Percentiles rank a stretch among this genome's conserved stretches.
Conservation (phyloP, 257 asterid species). For the Penstemon newberryi region DNA sequence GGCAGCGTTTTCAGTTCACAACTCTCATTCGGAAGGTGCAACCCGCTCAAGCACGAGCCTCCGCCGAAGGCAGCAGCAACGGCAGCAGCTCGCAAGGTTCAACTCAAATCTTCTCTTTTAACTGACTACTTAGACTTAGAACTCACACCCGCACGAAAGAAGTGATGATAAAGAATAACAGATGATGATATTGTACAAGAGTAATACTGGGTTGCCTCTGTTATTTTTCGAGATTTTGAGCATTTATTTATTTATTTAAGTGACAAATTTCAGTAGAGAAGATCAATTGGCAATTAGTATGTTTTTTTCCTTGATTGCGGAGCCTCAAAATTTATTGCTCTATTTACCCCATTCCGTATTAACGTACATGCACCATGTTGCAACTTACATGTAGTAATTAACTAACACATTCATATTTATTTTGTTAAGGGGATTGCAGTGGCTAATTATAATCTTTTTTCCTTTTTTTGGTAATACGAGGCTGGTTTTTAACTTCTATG, state of each 20-base stretch:
- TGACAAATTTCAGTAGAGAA: background rate
- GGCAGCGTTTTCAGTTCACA: slow-evolving; percentile 49
- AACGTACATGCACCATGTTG: background rate
- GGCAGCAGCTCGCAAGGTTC: slow-evolving; percentile 62
- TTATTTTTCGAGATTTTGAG: background rate
- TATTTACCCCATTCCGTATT: background rate
- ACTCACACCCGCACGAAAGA: too few relatives aligned
- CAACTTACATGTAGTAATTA: background rate
- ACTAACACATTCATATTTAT: background rate
- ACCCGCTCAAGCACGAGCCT: slow-evolving; percentile 50
- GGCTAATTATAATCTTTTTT: background rate
- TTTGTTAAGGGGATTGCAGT: background rate
- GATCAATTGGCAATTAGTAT: background rate
- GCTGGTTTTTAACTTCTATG: slow-evolving; percentile 25
- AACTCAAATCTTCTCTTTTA: slow-evolving; percentile 12
- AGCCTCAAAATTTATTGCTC: background rate
- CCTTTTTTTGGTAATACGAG: too few relatives aligned
- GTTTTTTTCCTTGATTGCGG: background rate
- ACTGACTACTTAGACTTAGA: background rate
- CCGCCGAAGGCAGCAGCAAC: slow-evolving; percentile 42
- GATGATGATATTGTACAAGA: too few relatives aligned
- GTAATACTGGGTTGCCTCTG: background rate
- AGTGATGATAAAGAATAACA: too few relatives aligned
- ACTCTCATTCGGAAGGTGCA: slow-evolving; percentile 65
- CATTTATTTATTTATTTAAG: background rate